phyloP scores from a whole-genome alignment of 2,329 filamentous ascomycete genomes.

The Colletotrichum agaves region DNA sequence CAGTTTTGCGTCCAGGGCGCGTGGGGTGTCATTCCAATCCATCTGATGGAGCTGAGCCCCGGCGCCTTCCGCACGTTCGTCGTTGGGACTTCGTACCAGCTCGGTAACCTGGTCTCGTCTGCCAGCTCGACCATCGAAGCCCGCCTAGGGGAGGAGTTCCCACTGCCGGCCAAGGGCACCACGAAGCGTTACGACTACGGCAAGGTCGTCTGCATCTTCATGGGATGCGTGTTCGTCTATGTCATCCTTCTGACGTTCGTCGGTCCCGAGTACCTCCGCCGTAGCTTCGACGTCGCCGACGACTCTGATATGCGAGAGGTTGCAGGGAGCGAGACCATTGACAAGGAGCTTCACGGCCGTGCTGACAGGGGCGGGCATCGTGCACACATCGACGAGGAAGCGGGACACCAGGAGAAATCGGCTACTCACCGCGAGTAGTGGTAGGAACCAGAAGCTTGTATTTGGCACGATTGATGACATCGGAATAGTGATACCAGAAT shows the following conservation, averaged over 20 bases:
- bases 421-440: constrained; percentile 29
- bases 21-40: constrained; percentile 81
- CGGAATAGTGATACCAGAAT: neutral
- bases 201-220: constrained; percentile 89
- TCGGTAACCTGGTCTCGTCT: constrained; percentile 78
- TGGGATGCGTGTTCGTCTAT: constrained; percentile 81
- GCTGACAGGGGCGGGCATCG: neutral
- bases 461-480: neutral
- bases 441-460: too few species aligned
- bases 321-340: constrained; percentile 52
- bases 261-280: constrained; percentile 66
- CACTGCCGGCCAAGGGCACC: constrained; percentile 67
- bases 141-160: constrained; percentile 79
- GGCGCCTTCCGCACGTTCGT: constrained; percentile 79
- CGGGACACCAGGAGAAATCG: constrained; percentile 32
- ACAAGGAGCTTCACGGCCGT: constrained; percentile 14
- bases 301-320: constrained; percentile 60
- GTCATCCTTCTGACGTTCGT: constrained; percentile 71
- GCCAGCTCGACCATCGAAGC: constrained; percentile 81
- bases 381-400: constrained; percentile 23
- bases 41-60: constrained; percentile 81
- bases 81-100: constrained; percentile 79
- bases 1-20: constrained; percentile 83
- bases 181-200: constrained; percentile 76
- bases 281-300: constrained; percentile 61